Evolutionary conservation across 2,329 filamentous ascomycete species (phyloP), one percentile per base, ranked within the genome.

Genomic region (Xylaria multiplex): DNA sequence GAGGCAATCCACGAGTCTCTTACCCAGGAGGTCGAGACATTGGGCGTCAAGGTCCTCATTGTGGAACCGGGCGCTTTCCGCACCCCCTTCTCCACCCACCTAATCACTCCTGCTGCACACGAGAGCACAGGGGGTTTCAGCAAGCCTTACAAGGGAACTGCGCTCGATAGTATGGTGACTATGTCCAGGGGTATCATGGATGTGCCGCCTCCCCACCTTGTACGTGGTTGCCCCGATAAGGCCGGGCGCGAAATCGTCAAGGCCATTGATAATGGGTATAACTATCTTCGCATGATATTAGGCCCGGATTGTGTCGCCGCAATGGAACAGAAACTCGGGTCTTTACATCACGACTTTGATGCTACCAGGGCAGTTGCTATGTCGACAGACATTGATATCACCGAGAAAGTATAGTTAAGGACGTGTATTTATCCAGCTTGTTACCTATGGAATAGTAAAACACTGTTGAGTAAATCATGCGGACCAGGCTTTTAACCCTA

Each of bases 241-340:
- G 69, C 69, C n/a, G 67, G 52, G 27, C 58, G 42, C 16, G 67
- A 59, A 11, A 68, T 70, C 3, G 16, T 70, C 37, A 62, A 68
- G 22, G 69, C 67, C 22, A 66, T 69, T 37, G 59, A 53, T 7
- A 55, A 62, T 11, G 58, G 69, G 6, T 48, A 72, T 55, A 50
- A 53, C 27, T 71, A 71, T 64, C 69, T 71, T 59, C 70, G 69
- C n/a, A 62, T 71, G 63, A 19, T 59, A 2, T 45, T 70, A 6
- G 69, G 69, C 3, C 54, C 54, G n/a, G 69, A 69, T 52, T 70
- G 66, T 37, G 61, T 67, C 2, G 59, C 19, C 2, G 66, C 66
- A 3, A 56, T 69, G 64, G 66, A 68, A 14, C 48, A 42, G 49
- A 66, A 66, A 9, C 56, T 66, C 43, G 60, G 35, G 11, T 55